These are phyloP conservation scores for Torulaspora franciscae DNA, from an alignment of 805 yeast species.

Conservation along the genomic window DNA sequence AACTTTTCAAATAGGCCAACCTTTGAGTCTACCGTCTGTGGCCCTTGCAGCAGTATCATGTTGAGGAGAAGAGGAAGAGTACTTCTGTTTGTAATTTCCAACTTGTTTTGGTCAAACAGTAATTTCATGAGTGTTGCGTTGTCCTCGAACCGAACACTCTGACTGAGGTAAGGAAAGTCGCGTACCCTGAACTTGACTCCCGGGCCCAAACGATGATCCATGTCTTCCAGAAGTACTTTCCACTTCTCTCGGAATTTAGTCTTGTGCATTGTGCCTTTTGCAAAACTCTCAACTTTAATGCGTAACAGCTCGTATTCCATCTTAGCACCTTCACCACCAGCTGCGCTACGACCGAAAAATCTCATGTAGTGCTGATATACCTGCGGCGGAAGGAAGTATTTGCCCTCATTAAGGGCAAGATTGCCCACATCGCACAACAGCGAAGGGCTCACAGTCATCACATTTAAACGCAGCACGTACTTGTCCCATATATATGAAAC, in stretches of 20 bases:
- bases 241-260: slow-evolving; percentile 30
- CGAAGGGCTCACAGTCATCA: slow-evolving; percentile 21
- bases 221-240: slow-evolving; percentile 31
- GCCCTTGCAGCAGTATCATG: slow-evolving; percentile 23
- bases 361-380: slow-evolving; percentile 21
- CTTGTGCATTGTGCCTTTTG: slow-evolving; percentile 19
- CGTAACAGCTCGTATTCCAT: slow-evolving; percentile 23
- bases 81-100: slow-evolving; percentile 18
- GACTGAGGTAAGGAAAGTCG: slow-evolving; percentile 28
- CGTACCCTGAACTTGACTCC: slow-evolving; percentile 14
- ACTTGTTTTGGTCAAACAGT: slow-evolving; percentile 20
- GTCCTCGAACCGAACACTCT: slow-evolving; percentile 12
- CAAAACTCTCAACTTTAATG: slow-evolving; percentile 31
- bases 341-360: slow-evolving; percentile 5
- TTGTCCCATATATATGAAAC: slow-evolving; percentile 30
- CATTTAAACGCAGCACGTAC: slow-evolving; percentile 22
- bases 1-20: slow-evolving; percentile 15
- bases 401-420: slow-evolving; percentile 23
- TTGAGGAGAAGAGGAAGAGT: slow-evolving; percentile 26
- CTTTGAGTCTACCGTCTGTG: slow-evolving; percentile 7
- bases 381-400: slow-evolving; percentile 25
- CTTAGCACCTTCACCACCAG: slow-evolving; percentile 14
- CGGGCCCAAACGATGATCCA: slow-evolving; percentile 22
- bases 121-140: slow-evolving; percentile 12
- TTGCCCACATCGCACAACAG: slow-evolving; percentile 27